Evolutionary conservation across 257 asterid genomes (phyloP).

Genomic region (Solanum ossicruentum): DNA sequence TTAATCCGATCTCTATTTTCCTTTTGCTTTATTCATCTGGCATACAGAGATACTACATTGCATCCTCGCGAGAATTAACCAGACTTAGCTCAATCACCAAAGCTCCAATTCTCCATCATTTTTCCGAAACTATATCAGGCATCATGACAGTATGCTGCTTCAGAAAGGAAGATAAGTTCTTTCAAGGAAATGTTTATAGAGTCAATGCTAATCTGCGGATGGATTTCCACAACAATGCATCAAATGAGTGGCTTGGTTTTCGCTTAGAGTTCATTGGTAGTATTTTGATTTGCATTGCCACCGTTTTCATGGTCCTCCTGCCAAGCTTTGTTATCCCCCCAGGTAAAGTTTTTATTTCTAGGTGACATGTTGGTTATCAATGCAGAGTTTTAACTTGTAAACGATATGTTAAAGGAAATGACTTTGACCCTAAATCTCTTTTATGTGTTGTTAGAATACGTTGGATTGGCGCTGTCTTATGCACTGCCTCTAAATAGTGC

Average conservation of each 20-base stretch:
- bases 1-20: background rate
- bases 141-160: constrained; percentile 62
- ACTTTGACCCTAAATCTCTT: background rate
- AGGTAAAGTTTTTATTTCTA: constrained; percentile 21
- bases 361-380: background rate
- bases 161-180: constrained; percentile 32
- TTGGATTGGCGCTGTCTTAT: constrained; percentile 61
- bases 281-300: constrained; percentile 34
- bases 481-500: constrained; percentile 42
- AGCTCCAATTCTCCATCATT: constrained; percentile 73
- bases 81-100: constrained; percentile 51
- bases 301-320: constrained; percentile 35
- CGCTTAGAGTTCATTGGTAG: constrained; percentile 70
- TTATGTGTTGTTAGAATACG: constrained; percentile 16
- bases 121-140: constrained; percentile 59
- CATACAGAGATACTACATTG: constrained; percentile 42
- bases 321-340: constrained; percentile 48
- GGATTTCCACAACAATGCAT: constrained; percentile 56
- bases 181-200: constrained; percentile 33
- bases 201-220: constrained; percentile 41
- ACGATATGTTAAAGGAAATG: background rate
- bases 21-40: background rate
- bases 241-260: constrained; percentile 73
- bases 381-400: background rate
- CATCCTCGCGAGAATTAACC: constrained; percentile 63